A percentile compares a stretch with the other conserved stretches of the same genome.
phyloP scores from a whole-genome alignment of 805 yeast genomes.

The Pichia paraexigua region DNA sequence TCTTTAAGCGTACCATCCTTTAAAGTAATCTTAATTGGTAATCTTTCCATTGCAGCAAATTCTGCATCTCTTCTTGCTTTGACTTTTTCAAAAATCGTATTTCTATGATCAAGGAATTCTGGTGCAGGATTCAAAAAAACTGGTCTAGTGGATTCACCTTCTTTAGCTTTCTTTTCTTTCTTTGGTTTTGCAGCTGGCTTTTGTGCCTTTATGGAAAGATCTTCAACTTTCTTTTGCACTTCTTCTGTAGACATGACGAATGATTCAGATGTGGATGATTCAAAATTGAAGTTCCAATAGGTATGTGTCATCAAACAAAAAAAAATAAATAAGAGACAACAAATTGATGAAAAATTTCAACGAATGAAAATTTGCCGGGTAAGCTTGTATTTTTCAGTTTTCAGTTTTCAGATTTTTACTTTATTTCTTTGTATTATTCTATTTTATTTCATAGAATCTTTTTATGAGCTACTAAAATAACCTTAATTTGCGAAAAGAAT shows the following conservation, averaged over 20 bases:
- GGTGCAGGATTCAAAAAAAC: slow-evolving; percentile 67
- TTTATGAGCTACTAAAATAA: too few species aligned
- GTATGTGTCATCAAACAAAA: not conserved
- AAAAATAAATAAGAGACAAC: too few species aligned
- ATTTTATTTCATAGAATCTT: too few species aligned
- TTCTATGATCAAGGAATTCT: slow-evolving; percentile 73
- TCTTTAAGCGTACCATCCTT: slow-evolving; percentile 77
- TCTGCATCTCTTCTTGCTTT: slow-evolving; percentile 70
- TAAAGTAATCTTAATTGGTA: slow-evolving; percentile 66
- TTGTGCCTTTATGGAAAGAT: slow-evolving; percentile 30
- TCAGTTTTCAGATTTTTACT: not conserved
- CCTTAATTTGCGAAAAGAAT: not conserved
- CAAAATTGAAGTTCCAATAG: not conserved
- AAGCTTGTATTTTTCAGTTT: not conserved
- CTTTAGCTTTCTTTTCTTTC: slow-evolving; percentile 26
- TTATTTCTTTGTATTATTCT: too few species aligned
- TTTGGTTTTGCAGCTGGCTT: slow-evolving; percentile 5
- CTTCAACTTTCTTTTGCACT: slow-evolving; percentile 41
- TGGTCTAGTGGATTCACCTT: slow-evolving; percentile 32
- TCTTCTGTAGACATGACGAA: slow-evolving; percentile 31
- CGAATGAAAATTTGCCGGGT: slow-evolving; percentile 4
- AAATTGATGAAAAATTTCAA: not conserved
- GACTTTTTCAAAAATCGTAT: slow-evolving; percentile 69
- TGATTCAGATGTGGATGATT: not conserved
- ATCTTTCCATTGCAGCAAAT: slow-evolving; percentile 49